phyloP scores from a whole-genome alignment of 768 basidiomycete genomes.

The Hypholoma fasciculare region DNA sequence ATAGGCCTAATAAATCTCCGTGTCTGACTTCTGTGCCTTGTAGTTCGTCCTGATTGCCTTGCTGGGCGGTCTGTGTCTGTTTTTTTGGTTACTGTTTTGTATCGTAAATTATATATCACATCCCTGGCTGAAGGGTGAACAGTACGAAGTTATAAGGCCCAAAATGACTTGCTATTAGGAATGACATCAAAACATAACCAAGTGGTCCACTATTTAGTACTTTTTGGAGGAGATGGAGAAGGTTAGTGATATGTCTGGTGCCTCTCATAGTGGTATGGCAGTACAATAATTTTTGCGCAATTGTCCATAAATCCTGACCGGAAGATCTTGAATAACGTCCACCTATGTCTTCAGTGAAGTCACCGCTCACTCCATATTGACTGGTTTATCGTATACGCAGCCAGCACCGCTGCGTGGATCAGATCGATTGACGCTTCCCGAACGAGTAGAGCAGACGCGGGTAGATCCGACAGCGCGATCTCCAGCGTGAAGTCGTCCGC shows the following conservation, averaged over 20 bases:
- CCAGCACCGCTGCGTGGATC: background rate
- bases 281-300: too few species aligned
- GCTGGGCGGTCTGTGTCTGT: background rate
- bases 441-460: background rate
- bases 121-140: too few species aligned
- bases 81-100: background rate
- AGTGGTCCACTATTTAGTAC: too few species aligned
- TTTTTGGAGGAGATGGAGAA: too few species aligned
- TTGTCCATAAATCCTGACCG: too few species aligned
- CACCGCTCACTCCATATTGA: background rate
- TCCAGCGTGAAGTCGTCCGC: background rate
- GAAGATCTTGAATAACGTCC: background rate
- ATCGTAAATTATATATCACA: background rate
- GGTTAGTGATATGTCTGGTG: too few species aligned
- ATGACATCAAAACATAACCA: too few species aligned
- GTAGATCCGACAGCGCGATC: background rate
- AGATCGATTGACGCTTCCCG: background rate
- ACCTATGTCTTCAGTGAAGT: background rate
- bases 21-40: too few species aligned
- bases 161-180: too few species aligned
- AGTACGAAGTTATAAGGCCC: too few species aligned
- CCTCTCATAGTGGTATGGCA: too few species aligned
- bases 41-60: background rate
- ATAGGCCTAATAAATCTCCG: too few species aligned
- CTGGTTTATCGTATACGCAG: background rate